Conservation (phyloP, 148 eudicot species). For the Camellia granthamiana region DNA sequence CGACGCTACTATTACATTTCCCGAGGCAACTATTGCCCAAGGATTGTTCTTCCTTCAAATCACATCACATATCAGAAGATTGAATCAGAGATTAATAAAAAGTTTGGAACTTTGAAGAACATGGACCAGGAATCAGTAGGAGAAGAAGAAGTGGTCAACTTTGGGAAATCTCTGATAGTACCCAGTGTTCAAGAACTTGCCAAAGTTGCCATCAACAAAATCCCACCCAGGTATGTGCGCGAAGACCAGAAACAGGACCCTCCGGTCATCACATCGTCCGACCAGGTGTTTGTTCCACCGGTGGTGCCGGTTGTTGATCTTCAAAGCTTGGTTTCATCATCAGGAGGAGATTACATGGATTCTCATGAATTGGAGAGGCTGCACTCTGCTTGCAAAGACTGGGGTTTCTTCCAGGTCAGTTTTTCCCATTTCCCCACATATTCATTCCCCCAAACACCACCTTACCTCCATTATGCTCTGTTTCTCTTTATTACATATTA, state of each 20-base stretch:
- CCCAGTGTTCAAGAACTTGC: constrained; percentile 58
- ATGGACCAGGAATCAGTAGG: neutral
- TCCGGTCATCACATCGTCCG: neutral
- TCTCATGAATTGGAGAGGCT: constrained; percentile 32
- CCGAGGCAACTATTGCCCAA: too few relatives aligned
- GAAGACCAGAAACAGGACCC: constrained; percentile 13
- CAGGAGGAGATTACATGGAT: constrained; percentile 2
- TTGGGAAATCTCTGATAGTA: constrained; percentile 50
- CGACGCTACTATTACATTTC: too few relatives aligned
- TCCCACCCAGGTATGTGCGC: constrained; percentile 49
- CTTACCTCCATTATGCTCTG: neutral
- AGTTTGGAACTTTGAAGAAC: too few relatives aligned
- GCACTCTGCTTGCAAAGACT: constrained; percentile 45
- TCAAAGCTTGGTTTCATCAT: constrained; percentile 16
- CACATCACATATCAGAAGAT: too few relatives aligned
- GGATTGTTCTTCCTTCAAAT: too few relatives aligned
- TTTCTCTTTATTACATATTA: too few relatives aligned
- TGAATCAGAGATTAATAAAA: too few relatives aligned
- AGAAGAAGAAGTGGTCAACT: constrained; percentile 25
- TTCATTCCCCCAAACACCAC: neutral
- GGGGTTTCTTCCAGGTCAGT: constrained; percentile 63
- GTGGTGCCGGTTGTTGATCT: constrained; percentile 44
- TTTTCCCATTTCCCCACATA: neutral
- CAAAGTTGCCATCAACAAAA: constrained; percentile 24
- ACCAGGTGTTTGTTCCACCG: neutral